Evolutionary conservation across 2,329 filamentous ascomycete genomes (phyloP), one percentile per base, ranked within the genome.

Genomic region (Daldinia sp.): DNA sequence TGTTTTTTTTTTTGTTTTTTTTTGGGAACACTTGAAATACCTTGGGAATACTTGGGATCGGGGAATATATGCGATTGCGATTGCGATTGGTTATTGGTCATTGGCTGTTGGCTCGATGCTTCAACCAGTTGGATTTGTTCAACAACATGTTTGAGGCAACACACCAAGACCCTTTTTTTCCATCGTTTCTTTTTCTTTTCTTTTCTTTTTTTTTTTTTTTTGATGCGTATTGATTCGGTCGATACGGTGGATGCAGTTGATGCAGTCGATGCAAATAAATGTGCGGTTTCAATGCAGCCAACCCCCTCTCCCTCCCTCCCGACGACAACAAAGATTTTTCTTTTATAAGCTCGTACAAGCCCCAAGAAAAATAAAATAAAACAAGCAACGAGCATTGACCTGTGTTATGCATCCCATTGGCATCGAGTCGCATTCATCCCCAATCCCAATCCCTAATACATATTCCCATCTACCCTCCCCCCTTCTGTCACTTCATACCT

Each of bases 51-150:
- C 52, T 50, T 65, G 39, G 49, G 59, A 59, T 64, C 61, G 57
- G 47, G 39, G 55, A 19, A 49, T 61, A 19, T 64, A 66, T 63
- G n/a, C n/a, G n/a, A n/a, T n/a, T n/a, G n/a, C n/a, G 68, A 69
- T 66, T 65, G 68, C 65, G 70, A 71, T 71, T 71, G 68, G 70
- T 68, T 66, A 73, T 73, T 71, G 69, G 70, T 11, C 34, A 71
- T 32, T 69, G 35, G 15, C 15, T 66, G 72, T 73, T 72, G 68
- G 70, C 71, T 35, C 63, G 64, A 65, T 63, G 57, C 65, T 45
- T 66, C 63, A 67, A 67, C 72, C 72, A 72, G 69, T 72, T 72
- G 71, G 60, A 69, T 68, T 66, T 58, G 60, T 51, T 59, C 59
- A 66, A 58, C 60, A 50, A 54, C 27, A 64, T 57, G 58, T 63